phyloP scores from a whole-genome alignment of 768 basidiomycete genomes.

The Lyophyllum atratum region DNA sequence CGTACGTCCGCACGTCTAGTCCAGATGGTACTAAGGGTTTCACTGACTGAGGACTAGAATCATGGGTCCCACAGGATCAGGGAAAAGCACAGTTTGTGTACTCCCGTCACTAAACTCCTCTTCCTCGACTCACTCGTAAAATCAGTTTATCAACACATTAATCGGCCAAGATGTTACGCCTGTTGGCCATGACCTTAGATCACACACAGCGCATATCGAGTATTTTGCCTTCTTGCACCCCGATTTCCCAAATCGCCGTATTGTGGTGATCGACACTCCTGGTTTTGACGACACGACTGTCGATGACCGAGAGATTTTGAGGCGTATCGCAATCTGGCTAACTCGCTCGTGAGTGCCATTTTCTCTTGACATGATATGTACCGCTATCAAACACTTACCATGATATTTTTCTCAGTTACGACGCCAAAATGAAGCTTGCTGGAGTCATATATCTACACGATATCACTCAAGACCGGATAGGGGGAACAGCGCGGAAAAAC shows the following conservation, averaged over 20 bases:
- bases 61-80: slow-evolving; percentile 23
- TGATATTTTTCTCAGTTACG: slow-evolving; percentile 23
- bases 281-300: slow-evolving; percentile 25
- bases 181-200: slow-evolving; percentile 19
- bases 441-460: slow-evolving; percentile 33
- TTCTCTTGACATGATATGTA: not conserved
- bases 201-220: slow-evolving; percentile 21
- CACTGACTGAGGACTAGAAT: slow-evolving; percentile 7
- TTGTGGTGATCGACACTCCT: slow-evolving; percentile 24
- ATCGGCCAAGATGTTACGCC: slow-evolving; percentile 19
- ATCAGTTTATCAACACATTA: slow-evolving; percentile 27
- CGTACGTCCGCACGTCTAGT: slow-evolving; percentile 9
- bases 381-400: not conserved
- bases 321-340: slow-evolving; percentile 23
- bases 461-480: slow-evolving; percentile 40
- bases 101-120: not conserved
- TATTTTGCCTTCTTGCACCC: slow-evolving; percentile 20
- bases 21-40: not conserved
- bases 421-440: slow-evolving; percentile 23
- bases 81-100: slow-evolving; percentile 20
- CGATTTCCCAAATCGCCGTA: slow-evolving; percentile 14
- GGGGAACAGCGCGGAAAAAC: slow-evolving; percentile 44
- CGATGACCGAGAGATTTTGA: slow-evolving; percentile 21
- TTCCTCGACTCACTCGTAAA: not conserved
- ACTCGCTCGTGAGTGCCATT: slow-evolving; percentile 15